Base-by-base conservation (phyloP, 2,329 filamentous ascomycete genomes). In the Dactylellina sp. region DNA sequence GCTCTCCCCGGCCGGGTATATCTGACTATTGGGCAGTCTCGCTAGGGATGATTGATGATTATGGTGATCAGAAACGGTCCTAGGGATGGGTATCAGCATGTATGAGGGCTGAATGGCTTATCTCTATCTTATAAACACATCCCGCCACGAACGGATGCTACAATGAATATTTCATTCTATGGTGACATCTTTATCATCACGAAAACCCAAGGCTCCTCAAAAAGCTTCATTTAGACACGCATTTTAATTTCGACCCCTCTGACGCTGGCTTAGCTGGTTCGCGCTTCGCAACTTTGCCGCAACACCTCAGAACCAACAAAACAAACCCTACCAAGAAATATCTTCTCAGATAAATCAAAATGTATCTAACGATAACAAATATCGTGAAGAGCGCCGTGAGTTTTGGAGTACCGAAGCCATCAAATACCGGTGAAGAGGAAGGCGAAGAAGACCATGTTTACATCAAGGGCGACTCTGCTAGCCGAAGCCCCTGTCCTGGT, bases 401-500 rank as follows among this genome's bases (percentile, higher is more conserved):
- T 2, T 72, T 70, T 25, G 53, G 70, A 20, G 57, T 57, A 40
- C 52, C 64, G 7, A 68, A 74, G 44, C 53, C 65, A 5, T 16
- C 70, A 7, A 37, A n/a, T 20, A 37, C 70, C 7, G 16, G 40
- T 5, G 46, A 14, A n/a, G 55, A 57, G 40, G 56, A 71, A 47
- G 62, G 63, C 1, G 57, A 77, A 20, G 76, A 78, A 9, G 77
- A 78, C 25, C 76, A 77, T 49, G 55, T 55, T 20, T 66, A 66
- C 18, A 66, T 66, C 22, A 57, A 42, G 7, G 62, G 62, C 7
- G 62, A 79, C 57, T 76, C 78, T 20, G 53, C 55, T 2, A 75
- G 75, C 24, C 78, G 79, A 9, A 77, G 77, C 11, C 79, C 79
- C 25, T 80, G 79, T 56, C 79, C 79, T 1, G 78, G 76, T 5